These are phyloP conservation scores for Aquilaria yunnanensis DNA, from an alignment of 345 rosid genomes.

Conservation along the genomic window DNA sequence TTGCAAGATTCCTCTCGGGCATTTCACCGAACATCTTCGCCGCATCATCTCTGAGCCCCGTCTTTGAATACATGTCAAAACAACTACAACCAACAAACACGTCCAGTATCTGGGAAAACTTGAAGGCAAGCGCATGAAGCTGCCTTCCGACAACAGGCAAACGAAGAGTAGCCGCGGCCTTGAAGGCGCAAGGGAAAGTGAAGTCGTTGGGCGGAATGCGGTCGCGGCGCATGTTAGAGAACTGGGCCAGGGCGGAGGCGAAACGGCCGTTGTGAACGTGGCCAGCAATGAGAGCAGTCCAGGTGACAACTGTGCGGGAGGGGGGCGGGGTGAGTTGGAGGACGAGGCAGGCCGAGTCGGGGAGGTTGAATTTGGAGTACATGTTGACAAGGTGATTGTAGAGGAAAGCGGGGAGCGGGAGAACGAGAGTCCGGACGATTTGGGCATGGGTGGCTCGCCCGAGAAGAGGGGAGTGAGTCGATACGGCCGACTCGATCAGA, in stretches of 20 bases:
- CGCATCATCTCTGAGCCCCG: constrained; percentile 45
- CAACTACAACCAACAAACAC: constrained; percentile 76
- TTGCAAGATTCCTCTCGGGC: constrained; percentile 49
- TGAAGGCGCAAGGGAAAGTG: constrained; percentile 78
- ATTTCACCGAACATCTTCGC: constrained; percentile 71
- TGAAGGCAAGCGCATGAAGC: constrained; percentile 55
- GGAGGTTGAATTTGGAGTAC: constrained; percentile 75
- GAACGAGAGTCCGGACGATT: constrained; percentile 40
- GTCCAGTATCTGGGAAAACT: constrained; percentile 42
- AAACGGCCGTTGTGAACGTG: constrained; percentile 54
- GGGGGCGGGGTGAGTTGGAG: constrained; percentile 45
- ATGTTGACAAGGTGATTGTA: constrained; percentile 57
- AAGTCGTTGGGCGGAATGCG: constrained; percentile 61
- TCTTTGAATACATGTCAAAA: constrained; percentile 70
- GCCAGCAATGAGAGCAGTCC: constrained; percentile 79
- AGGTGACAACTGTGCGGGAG: constrained; percentile 63
- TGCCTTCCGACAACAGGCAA: constrained; percentile 41
- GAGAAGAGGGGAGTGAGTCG: constrained; percentile 36
- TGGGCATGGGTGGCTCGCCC: constrained; percentile 63
- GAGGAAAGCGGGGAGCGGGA: constrained; percentile 47
- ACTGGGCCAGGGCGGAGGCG: constrained; percentile 42
- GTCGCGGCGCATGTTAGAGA: constrained; percentile 48
- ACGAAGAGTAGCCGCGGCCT: constrained; percentile 55
- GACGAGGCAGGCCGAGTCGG: constrained; percentile 44
- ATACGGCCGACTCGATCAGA: constrained; percentile 44